A percentile compares a stretch with the other conserved stretches of the same genome.
These are phyloP conservation scores for Lachnellula hyalina DNA, from an alignment of 2,329 filamentous ascomycete genomes.

Conservation along the genomic window DNA sequence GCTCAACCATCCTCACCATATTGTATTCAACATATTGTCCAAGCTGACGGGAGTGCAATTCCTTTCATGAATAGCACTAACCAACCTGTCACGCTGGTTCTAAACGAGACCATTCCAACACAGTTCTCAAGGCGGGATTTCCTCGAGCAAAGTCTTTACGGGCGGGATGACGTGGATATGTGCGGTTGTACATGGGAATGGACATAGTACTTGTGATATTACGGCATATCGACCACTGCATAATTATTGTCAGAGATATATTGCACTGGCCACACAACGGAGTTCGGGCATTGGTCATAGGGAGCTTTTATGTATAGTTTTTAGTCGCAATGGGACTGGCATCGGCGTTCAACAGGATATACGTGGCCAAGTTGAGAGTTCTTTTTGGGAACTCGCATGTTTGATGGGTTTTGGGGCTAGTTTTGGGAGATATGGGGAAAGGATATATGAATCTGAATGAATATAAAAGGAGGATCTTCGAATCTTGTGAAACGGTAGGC, in stretches of 20 bases:
- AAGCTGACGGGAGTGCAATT: conserved; percentile 40
- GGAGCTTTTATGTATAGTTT: neutral
- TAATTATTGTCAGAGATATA: neutral
- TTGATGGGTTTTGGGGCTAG: neutral
- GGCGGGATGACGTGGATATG: neutral
- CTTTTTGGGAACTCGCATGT: neutral
- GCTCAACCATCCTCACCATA: conserved; percentile 43
- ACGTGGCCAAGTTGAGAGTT: neutral
- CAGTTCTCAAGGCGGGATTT: conserved; percentile 6
- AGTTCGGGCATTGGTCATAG: neutral
- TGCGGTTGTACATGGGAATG: neutral
- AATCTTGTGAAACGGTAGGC: neutral
- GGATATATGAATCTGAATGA: no score
- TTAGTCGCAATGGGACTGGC: neutral
- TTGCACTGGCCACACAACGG: neutral
- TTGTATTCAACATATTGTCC: conserved; percentile 59
- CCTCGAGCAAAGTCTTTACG: neutral
- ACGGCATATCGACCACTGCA: neutral
- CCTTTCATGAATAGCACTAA: conserved; percentile 21
- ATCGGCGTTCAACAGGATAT: neutral
- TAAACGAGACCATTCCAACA: conserved; percentile 27
- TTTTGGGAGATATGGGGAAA: no score
- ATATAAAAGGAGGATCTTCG: no score
- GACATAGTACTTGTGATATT: neutral
- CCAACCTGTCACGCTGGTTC: conserved; percentile 21